Base-by-base conservation (phyloP, 768 basidiomycete genomes). In the Rossbeevera mucosa region DNA sequence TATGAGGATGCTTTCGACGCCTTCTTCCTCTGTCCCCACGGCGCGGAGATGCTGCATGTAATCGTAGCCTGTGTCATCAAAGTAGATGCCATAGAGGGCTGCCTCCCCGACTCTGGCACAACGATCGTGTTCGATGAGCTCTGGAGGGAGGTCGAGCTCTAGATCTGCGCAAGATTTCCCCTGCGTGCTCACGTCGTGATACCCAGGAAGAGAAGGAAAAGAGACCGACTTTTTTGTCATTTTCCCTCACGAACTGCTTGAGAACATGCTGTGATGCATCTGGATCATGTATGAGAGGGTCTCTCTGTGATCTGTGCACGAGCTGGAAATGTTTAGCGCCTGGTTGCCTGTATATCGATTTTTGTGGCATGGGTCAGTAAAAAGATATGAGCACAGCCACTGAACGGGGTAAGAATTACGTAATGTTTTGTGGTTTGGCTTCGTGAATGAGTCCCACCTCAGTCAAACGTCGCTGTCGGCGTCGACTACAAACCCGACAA, bases 41-140 rank as follows among this genome's bases (percentile, higher is more conserved):
- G 80, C 61, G 12, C 91, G 86, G 41, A 99, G 80, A 71, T 99
- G 96, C 68, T 94, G 88, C 90, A 97, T 93, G 74, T 99, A 99
- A 71, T 99, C 91, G 74, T 99, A 99, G 53, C 93, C 81, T 6
- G 91, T 87, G 65, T 99, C 94, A 72, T 98, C 94, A 71, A 82
- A 98, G 72, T 91, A 91, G 64, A 99, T 73, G 4, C 94, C 96
- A 68, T 97, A 94, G 8, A 82, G 66, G 6, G 88, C 75, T 0
- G 96, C 96, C 72, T 98, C 91, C 51, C 95, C 96, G 46, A 87
- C 76, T 55, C 86, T 87, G 22, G 71, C 60, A 48, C 76, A 74
- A 13, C 62, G 62, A 49, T 80, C 80, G 33, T 74, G 76, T 14
- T 69, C 70, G 43, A 80, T 63, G 22, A 80, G 77, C 22, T 79